These are phyloP conservation scores for Selaginella moellendorffii DNA, from an alignment of 75 land plant genomes.

Conservation along the genomic window DNA sequence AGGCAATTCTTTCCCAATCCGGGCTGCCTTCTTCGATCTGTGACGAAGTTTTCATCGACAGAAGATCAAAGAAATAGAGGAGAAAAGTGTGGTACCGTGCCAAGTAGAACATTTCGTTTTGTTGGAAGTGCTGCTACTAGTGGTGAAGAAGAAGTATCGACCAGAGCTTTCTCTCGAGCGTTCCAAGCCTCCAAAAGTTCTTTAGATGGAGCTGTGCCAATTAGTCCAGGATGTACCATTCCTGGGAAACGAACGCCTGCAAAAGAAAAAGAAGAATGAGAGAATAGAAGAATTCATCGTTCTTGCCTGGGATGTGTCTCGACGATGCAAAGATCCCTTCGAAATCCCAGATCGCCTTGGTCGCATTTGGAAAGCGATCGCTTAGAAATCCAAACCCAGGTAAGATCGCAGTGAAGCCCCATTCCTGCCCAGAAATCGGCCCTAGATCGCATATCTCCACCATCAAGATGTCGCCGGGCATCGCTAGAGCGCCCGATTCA, in stretches of 20 bases:
- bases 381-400: constrained; percentile 18
- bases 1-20: constrained; percentile 13
- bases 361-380: constrained; percentile 16
- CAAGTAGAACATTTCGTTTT: constrained; percentile 11
- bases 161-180: constrained; percentile 10
- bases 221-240: constrained; percentile 15
- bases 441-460: constrained; percentile 16
- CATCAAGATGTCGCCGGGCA: constrained; percentile 13
- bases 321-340: constrained; percentile 20
- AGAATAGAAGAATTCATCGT: no score
- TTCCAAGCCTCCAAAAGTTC: constrained; percentile 19
- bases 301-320: constrained; percentile 18
- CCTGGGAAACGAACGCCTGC: constrained; percentile 22
- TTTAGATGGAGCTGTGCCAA: constrained; percentile 19
- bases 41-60: not conserved
- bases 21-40: constrained; percentile 16
- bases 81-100: not conserved
- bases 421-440: constrained; percentile 13
- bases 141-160: not conserved
- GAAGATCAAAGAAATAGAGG: not conserved
- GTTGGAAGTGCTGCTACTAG: constrained; percentile 11
- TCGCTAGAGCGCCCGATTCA: constrained; percentile 12
- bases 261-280: no score
- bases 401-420: constrained; percentile 18
- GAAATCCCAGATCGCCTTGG: constrained; percentile 18